These are phyloP conservation scores for Sphaerulina populicola DNA, from an alignment of 2,329 filamentous ascomycete genomes.

Conservation along the genomic window DNA sequence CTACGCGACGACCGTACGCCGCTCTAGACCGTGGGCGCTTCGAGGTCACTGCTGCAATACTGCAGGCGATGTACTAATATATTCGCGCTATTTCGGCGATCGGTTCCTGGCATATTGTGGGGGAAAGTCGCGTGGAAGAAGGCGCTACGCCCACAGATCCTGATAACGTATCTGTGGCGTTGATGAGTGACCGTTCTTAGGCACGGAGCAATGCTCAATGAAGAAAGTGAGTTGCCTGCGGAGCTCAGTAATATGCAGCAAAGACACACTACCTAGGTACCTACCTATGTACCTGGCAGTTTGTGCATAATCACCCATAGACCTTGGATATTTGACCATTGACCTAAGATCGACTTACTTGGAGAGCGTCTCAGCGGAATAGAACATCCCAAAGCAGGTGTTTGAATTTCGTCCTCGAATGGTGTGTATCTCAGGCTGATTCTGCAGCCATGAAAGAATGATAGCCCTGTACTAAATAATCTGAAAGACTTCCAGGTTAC, in stretches of 20 bases:
- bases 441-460: no score
- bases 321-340: neutral
- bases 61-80: neutral
- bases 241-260: neutral
- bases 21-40: neutral
- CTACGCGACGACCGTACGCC: neutral
- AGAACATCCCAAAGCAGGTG: no score
- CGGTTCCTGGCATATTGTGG: neutral
- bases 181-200: neutral
- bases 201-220: neutral
- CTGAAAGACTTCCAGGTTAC: no score
- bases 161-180: neutral
- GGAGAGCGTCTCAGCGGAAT: no score
- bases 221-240: neutral
- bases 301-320: neutral
- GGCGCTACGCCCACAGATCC: neutral
- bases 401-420: no score
- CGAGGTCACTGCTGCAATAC: neutral
- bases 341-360: no score
- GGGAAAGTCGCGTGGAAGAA: conserved; percentile 1
- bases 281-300: neutral
- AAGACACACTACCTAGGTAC: neutral
- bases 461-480: no score
- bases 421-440: no score
- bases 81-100: neutral